phyloP scores from a whole-genome alignment of 1,139 yeast genomes.

The Saccharomyces hybrid region DNA sequence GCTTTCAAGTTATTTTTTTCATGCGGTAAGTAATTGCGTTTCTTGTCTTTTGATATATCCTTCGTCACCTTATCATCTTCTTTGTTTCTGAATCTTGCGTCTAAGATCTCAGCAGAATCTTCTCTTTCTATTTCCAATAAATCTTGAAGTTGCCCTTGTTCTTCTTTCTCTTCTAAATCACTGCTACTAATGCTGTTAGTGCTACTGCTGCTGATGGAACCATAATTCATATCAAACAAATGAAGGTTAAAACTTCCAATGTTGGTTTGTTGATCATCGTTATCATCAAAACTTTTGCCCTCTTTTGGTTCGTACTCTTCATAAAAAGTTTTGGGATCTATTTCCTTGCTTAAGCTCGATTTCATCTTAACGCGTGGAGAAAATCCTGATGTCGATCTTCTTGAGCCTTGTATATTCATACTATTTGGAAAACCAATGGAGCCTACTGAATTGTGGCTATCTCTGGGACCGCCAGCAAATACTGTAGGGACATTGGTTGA shows the following conservation, averaged over 20 bases:
- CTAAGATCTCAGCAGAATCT: conserved; percentile 11
- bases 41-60: background rate
- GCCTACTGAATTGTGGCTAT: conserved; percentile 22
- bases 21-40: background rate
- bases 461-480: conserved; percentile 25
- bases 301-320: conserved; percentile 1
- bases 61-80: conserved; percentile 21
- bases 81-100: conserved; percentile 10
- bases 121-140: conserved; percentile 6
- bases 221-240: background rate
- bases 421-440: conserved; percentile 14
- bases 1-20: background rate
- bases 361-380: conserved; percentile 16
- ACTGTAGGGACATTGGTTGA: conserved; percentile 14
- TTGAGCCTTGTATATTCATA: conserved; percentile 6
- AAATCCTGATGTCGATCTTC: conserved; percentile 8
- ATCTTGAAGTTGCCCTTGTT: conserved; percentile 11
- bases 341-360: conserved; percentile 25
- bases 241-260: background rate
- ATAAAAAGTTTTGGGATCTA: conserved; percentile 7
- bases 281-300: background rate
- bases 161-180: conserved; percentile 13
- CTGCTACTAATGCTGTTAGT: conserved; percentile 9
- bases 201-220: conserved; percentile 5
- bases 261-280: background rate